Evolutionary conservation across 2,329 filamentous ascomycete genomes (phyloP), one percentile per base, ranked within the genome.

Genomic region (Microcera coccophila): DNA sequence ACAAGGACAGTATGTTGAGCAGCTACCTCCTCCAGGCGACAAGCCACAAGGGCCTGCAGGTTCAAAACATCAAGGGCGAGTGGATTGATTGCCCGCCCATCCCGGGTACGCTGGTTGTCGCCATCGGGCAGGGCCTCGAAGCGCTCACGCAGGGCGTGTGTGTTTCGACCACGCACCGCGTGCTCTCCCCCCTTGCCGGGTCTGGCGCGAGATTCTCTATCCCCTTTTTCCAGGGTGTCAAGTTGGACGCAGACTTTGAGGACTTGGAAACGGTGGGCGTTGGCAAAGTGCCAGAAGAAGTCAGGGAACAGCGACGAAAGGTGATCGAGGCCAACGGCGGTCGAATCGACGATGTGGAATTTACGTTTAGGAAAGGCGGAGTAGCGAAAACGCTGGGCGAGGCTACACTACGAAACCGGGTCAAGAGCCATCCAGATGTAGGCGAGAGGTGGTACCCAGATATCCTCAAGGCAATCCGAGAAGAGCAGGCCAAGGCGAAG

Each of bases 371-470:
- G 18, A 81, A 75, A 48, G 86, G 86, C 14, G 73, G 79, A 42
- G 78, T 74, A 60, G 78, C 81, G 14, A 81, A 77, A 61, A 83
- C 78, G 52, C 67, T 94, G 8, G 88, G 89, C 4, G 87, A 94
- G 71, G 89, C 88, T 10, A 94, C 87, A 45, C 68, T 95, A 61
- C 77, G 87, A 68, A 95, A 94, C 66, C 71, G 89, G 12, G 76
- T 94, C 54, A 93, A 90, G 75, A 90, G 85, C 53, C 89, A 95
- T 68, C 85, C 84, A 3, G 89, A 94, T 63, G 89, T 95, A 1
- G 87, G 86, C 2, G 85, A 90, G 72, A 73, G 82, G 55, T 94
- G 87, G 81, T 87, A 85, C 60, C 83, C 83, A 3, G 79, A 85
- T 33, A 76, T 82, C 16, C 58, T 82, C 50, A 65, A 64, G 46